phyloP scores from a whole-genome alignment of 495 filamentous ascomycete species.

The Hyaloscypha hepaticicola region DNA sequence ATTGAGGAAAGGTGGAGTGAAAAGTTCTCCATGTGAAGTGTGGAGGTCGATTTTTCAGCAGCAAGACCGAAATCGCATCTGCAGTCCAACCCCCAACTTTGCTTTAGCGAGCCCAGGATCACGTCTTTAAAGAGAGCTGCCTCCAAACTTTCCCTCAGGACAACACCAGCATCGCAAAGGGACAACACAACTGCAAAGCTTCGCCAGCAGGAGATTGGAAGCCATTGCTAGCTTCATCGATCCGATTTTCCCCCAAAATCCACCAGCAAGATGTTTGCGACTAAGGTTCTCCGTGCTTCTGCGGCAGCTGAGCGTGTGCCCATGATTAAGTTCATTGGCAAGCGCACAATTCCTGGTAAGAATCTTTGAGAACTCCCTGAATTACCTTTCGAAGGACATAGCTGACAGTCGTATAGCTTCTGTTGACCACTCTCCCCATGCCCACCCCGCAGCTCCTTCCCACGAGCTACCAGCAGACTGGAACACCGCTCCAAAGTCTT shows the following conservation, averaged over 20 bases:
- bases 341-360: constrained; percentile 78
- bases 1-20: background rate
- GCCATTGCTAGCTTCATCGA: constrained; percentile 16
- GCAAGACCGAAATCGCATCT: background rate
- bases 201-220: constrained; percentile 11
- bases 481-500: constrained; percentile 39
- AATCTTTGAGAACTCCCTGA: constrained; percentile 20
- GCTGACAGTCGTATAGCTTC: constrained; percentile 49
- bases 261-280: constrained; percentile 53
- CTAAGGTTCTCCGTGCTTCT: constrained; percentile 64
- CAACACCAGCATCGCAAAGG: background rate
- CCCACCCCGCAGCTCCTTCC: constrained; percentile 48
- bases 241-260: background rate
- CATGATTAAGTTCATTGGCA: constrained; percentile 90
- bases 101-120: constrained; percentile 1
- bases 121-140: constrained; percentile 6
- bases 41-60: background rate
- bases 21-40: background rate
- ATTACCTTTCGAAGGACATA: constrained; percentile 11
- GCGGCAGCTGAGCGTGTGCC: constrained; percentile 65
- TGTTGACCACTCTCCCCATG: constrained; percentile 68
- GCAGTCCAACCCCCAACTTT: background rate
- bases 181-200: constrained; percentile 3
- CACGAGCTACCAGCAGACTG: constrained; percentile 40
- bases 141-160: background rate